Evolutionary conservation across 768 basidiomycete genomes (phyloP), one percentile per base, ranked within the genome.

Genomic region (Podaxis sp.): DNA sequence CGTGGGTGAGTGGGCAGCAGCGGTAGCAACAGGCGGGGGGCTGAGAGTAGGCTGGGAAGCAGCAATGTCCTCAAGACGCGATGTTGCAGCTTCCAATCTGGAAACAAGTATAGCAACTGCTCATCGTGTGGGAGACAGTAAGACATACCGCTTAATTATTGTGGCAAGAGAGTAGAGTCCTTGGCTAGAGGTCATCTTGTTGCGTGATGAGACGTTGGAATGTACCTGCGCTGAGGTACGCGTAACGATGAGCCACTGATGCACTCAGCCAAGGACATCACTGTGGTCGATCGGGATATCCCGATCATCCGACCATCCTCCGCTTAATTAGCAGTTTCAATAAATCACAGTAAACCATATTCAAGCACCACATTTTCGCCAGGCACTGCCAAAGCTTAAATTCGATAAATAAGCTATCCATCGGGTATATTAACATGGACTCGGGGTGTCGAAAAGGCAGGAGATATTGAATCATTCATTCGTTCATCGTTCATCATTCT

Each of bases 81-180:
- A 93, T 5, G 94, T 95, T 8, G 94, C 93, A 25, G 97, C 97
- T 80, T 96, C 91, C 55, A 94, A 84, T 66, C 95, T 95, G 70
- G 33, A 50, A 52, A 84, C 80, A 63, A 59, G 17, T 63, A 62
- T 57, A 38, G 55, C 59, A 63, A 55, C 43, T 43, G 63, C 22
- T 60, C 62, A 40, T 40, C n/a, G 41, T 66, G 59, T 43, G 65
- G 37, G 53, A 46, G 33, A 54, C 47, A 24, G n/a, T 33, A 43
- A 22, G 57, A 55, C 80, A 60, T 70, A 90, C 90, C 91, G 85
- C 75, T 92, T 93, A 73, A 91, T 90, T 64, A 93, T 87, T 9
- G 91, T 93, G 27, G 89, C 86, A 25, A 93, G 77, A 24, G 90
- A 89, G 72, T 93, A 82, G 17, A 93, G 72, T 8, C 90, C 88